Evolutionary conservation across 2,329 filamentous ascomycete genomes (phyloP), one percentile per base, ranked within the genome.

Genomic region (Chaetothyriales sp.): DNA sequence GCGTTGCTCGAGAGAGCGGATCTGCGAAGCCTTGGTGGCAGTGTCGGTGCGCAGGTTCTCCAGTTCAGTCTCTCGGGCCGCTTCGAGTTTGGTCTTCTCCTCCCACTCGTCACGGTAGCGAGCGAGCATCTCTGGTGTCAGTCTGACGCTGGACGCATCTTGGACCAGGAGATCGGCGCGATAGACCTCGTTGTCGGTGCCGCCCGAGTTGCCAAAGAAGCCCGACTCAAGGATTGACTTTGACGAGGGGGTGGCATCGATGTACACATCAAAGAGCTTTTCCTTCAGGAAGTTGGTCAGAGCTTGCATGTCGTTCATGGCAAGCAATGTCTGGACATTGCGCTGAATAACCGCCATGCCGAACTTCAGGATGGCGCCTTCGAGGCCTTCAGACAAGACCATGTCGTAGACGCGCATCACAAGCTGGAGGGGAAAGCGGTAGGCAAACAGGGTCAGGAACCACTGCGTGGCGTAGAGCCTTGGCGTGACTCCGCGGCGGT

Each of bases 381-480:
- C 86, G 15, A 98, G 75, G 2, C 94, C 92, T 68, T 97, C 90
- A 46, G 87, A 92, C 18, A 98, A 75, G 49, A 98, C 92, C 51
- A 98, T 73, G 65, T 98, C 92, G 68, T 97, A 98, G 48, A 98
- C 94, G 29, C 92, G 86, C 53, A 98, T 82, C 5, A 98, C 92
- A 8, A 98, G 80, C 65, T 98, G 92, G 6, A 98, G 76, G 7
- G 92, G 92, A 67, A 98, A 98, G 44, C 94, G 86, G 67, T 98
- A 98, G 29, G 90, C 89, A 65, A 98, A 98, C n/a, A 98, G 76
- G 0, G 92, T 98, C 48, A 98, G 77, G 69, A 98, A 98, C 92
- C 92, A 98, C 67, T 98, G 92, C 0, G 92, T 98, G 45, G 92
- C 92, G 65, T 98, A 98, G 7, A 98, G 76, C 64, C 95, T 88